Evolutionary conservation across 805 yeast genomes (phyloP), one percentile per base, ranked within the genome.

Genomic region (Metschnikowia noctiluminum): DNA sequence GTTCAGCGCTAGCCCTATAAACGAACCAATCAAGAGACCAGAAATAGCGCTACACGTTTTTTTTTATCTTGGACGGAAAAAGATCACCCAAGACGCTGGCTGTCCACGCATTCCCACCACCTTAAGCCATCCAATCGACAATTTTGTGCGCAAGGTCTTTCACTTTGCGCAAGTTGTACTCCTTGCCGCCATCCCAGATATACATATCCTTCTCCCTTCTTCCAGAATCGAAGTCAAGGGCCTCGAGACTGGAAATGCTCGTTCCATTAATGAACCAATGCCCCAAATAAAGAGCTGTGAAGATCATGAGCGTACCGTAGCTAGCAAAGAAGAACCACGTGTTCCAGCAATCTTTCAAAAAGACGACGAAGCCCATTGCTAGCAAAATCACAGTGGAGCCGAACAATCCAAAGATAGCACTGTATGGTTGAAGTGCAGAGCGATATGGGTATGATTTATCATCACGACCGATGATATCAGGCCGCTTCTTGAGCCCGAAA

Each of bases 191-290:
- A 55, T 84, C 89, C 95, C 96, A 88, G 21, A 83, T 80, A 53
- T 79, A 79, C 42, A 89, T 71, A 65, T 89, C 96, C 68, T 84
- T 81, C 62, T 89, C 96, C 43, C 94, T 75, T 58, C 96, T 72
- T 2, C 96, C 96, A 0, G 89, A 78, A 63, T 89, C 96, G 62
- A 86, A 77, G 63, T 89, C 96, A 51, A 89, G 62, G 40, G 87
- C 84, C 56, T 86, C 91, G 40, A 87, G 67, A 43, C 87, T 76
- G 45, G 82, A 87, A 10, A 84, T 69, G 53, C 81, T 77, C 1
- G 91, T 82, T 9, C 88, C 80, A 50, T 81, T 77, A 13, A 82
- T 60, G 0, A 81, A 38, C 59, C 82, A 83, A 65, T 85, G 84
- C 1, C 80, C 78, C 30, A 73, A 14, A 57, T 78, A 85, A 35